A percentile compares a stretch with the other conserved stretches of the same genome.
Conservation (phyloP, 2,329 filamentous ascomycete genomes). For the Fusarium dimerum region DNA sequence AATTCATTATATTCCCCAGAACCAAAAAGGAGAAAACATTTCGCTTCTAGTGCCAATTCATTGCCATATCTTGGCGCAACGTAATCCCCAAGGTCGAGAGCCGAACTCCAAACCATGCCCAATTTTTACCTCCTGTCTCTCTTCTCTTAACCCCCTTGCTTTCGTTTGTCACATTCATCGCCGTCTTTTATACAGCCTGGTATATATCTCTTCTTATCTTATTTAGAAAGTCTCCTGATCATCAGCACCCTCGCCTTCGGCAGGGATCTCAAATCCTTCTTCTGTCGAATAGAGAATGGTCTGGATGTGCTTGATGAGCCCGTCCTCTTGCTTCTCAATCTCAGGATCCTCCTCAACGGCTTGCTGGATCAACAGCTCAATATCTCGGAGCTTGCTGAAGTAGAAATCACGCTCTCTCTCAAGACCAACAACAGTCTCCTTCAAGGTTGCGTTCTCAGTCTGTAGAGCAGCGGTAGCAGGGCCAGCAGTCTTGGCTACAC, state of each 20-base stretch:
- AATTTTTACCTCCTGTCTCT: constrained; percentile 22
- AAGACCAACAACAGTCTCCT: constrained; percentile 91
- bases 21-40: constrained; percentile 17
- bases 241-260: constrained; percentile 69
- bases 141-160: constrained; percentile 14
- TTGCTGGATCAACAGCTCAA: constrained; percentile 90
- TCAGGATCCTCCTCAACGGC: constrained; percentile 91
- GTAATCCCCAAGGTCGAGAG: constrained; percentile 22
- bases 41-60: constrained; percentile 27
- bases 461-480: constrained; percentile 72
- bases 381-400: constrained; percentile 97
- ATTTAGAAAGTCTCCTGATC: constrained; percentile 79
- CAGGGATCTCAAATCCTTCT: constrained; percentile 86
- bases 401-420: constrained; percentile 98
- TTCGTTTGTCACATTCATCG: constrained; percentile 31
- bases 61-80: constrained; percentile 17
- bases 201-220: constrained; percentile 13
- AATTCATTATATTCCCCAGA: constrained; percentile 14
- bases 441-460: constrained; percentile 83
- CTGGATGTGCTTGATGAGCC: constrained; percentile 94
- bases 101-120: constrained; percentile 30
- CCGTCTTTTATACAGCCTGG: not conserved
- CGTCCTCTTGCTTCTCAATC: constrained; percentile 90
- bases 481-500: constrained; percentile 49
- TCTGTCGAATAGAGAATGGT: constrained; percentile 96